Evolutionary conservation across 2,329 filamentous ascomycete genomes (phyloP).

Genomic region (Diplodia mutila): DNA sequence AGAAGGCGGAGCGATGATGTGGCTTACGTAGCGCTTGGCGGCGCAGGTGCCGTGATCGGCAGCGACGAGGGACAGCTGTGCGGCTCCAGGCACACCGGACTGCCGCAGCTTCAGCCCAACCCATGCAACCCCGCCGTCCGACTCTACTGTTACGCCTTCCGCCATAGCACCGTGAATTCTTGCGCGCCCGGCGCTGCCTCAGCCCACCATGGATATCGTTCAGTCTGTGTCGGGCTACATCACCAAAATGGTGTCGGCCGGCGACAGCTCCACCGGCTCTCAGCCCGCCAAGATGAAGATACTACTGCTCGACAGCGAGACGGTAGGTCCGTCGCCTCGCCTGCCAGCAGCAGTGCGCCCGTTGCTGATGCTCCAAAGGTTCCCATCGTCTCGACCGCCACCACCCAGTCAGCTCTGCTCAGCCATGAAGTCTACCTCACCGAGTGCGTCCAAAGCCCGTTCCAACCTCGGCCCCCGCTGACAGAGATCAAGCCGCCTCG

Average conservation of each 20-base stretch:
- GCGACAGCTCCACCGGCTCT: constrained; percentile 70
- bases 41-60: constrained; percentile 7
- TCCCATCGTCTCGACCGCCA: constrained; percentile 89
- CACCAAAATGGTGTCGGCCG: constrained; percentile 89
- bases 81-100: not conserved
- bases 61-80: constrained; percentile 7
- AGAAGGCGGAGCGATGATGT: not conserved
- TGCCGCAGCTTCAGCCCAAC: not conserved
- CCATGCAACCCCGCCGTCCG: not conserved
- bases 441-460: constrained; percentile 56
- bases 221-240: constrained; percentile 94
- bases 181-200: not conserved
- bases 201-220: constrained; percentile 82
- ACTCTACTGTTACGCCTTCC: not conserved
- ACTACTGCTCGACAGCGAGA: constrained; percentile 88
- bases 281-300: constrained; percentile 97
- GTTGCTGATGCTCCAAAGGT: constrained; percentile 55
- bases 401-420: constrained; percentile 90
- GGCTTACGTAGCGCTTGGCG: constrained; percentile 24
- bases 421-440: constrained; percentile 98
- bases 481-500: constrained; percentile 65
- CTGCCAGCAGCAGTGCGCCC: constrained; percentile 26
- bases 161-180: not conserved
- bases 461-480: constrained; percentile 30
- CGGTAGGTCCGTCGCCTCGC: constrained; percentile 61